Base-by-base conservation (phyloP, 202 grass and related monocot species). In the Setaria italica region DNA sequence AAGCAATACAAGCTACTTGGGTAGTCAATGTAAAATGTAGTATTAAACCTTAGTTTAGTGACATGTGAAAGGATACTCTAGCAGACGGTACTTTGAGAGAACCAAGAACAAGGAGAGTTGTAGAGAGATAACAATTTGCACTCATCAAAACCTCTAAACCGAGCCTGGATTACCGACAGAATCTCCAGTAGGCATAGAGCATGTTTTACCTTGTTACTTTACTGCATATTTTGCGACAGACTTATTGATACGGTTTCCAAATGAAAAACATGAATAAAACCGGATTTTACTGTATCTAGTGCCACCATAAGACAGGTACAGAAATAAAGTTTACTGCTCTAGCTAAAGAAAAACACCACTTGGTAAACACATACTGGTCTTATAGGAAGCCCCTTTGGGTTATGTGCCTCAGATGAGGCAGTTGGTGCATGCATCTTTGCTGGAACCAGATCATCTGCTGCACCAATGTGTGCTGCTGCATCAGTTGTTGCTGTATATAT, bases 321-420 rank as follows among this genome's bases (percentile, higher is more conserved):
- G 17, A 88, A 30, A 45, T 74, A 68, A 83, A 87, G 25, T 37
- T 67, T 87, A 79, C 33, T 83, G 46, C 16, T 78, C 17, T 48
- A 64, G 46, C 34, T n/a, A 63, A 75, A 80, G 46, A 66, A 64
- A 70, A 78, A 30, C 50, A 62, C 4, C 37, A 87, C 33, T 87
- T 76, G 70, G 78, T 74, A 89, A 77, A 60, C 34, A 79, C 75
- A 42, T 94, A 99, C 97, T 74, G 71, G 72, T 88, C 97, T 90
- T 72, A 99, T 84, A 45, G 97, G 97, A 78, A 94, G 65, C 35
- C 92, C 92, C 77, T 99, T 97, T 60, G 94, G 86, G 65, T 99
- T 97, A 85, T 91, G 88, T 8, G 87, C 51, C 45, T 88, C 50
- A 60, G 90, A 86, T 79, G 87, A 34, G 6, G 73, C 83, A 82